Conservation (phyloP, 2,329 filamentous ascomycete genomes). For the Phoma sp. region DNA sequence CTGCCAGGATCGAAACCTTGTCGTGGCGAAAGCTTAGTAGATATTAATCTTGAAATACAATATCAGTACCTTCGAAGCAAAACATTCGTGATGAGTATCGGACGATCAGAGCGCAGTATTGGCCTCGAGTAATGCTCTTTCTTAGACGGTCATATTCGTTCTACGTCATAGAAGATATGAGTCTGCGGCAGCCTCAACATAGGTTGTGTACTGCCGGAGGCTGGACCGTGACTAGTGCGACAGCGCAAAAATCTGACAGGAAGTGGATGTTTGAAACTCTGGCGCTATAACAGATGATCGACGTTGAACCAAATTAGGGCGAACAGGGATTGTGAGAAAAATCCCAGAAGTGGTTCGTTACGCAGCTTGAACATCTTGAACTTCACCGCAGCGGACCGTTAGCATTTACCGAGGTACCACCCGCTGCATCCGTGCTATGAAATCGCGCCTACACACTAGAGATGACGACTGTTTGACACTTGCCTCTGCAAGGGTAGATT, state of each 20-base stretch:
- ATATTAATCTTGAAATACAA: neutral
- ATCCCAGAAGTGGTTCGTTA: slow-evolving; percentile 1
- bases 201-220: slow-evolving; percentile 1
- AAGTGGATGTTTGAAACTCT: slow-evolving; percentile 10
- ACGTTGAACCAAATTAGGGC: slow-evolving; percentile 4
- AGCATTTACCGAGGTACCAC: slow-evolving; percentile 9
- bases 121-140: neutral
- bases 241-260: slow-evolving; percentile 10
- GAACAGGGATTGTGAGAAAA: slow-evolving; percentile 1
- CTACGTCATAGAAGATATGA: slow-evolving; percentile 1
- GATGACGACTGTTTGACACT: neutral
- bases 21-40: neutral
- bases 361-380: slow-evolving; percentile 7
- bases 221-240: slow-evolving; percentile 2
- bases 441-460: neutral
- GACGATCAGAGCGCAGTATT: neutral
- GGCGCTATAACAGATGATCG: slow-evolving; percentile 12
- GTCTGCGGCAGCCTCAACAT: slow-evolving; percentile 1
- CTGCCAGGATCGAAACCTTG: neutral
- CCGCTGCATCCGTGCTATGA: neutral
- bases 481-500: neutral
- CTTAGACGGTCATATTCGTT: neutral
- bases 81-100: neutral
- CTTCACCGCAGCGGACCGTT: slow-evolving; percentile 11
- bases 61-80: too few species aligned